phyloP scores from a whole-genome alignment of 768 basidiomycete genomes.

The Mycena leptocephala region DNA sequence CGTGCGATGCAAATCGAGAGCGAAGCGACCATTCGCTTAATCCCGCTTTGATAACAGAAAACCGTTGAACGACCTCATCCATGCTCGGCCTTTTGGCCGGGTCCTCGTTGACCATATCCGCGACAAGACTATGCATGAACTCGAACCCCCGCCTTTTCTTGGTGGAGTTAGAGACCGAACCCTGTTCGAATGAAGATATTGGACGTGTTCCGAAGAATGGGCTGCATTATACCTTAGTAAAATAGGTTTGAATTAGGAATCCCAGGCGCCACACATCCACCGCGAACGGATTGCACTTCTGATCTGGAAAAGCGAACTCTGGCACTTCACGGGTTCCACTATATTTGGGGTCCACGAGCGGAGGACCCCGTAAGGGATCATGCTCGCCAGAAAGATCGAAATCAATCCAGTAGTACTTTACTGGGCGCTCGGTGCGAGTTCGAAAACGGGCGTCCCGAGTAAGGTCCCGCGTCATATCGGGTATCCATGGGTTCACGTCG shows the following conservation, averaged over 20 bases:
- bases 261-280: conserved; percentile 9
- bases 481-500: background rate
- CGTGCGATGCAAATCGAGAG: background rate
- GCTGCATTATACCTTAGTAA: background rate
- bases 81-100: conserved; percentile 54
- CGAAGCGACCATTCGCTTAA: conserved; percentile 1
- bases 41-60: conserved; percentile 27
- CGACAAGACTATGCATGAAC: conserved; percentile 51
- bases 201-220: background rate
- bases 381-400: conserved; percentile 10
- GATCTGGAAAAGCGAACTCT: background rate
- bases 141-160: background rate
- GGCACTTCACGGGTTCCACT: background rate
- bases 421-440: background rate
- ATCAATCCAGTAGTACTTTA: conserved; percentile 15
- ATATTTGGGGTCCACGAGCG: background rate
- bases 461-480: background rate
- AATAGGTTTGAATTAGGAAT: background rate
- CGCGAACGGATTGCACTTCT: background rate
- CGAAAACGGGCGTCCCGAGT: background rate
- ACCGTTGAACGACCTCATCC: conserved; percentile 50
- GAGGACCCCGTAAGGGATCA: background rate
- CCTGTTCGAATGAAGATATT: conserved; percentile 4
- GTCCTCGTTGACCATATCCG: conserved; percentile 55
- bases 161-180: background rate